Conservation (phyloP, 2,329 filamentous ascomycete species). For the Alternaria tenuissima region DNA sequence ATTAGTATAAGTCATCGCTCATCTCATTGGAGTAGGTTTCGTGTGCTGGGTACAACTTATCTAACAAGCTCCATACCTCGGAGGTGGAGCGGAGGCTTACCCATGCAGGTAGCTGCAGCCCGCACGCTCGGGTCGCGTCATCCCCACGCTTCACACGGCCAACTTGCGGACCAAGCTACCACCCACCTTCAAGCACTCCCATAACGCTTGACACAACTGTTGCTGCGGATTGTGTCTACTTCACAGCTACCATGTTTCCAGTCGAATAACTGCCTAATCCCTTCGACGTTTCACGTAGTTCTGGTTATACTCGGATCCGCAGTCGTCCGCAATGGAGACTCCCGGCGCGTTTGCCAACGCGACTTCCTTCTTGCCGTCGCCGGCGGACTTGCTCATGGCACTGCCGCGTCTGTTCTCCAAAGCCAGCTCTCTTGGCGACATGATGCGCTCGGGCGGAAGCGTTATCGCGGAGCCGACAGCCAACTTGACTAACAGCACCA, state of each 20-base stretch:
- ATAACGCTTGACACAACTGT: neutral
- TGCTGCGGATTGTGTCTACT: neutral
- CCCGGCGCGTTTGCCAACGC: conserved; percentile 41
- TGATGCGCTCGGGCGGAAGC: conserved; percentile 64
- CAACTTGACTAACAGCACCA: conserved; percentile 52
- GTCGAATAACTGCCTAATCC: neutral
- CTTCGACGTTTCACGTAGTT: neutral
- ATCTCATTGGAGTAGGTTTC: neutral
- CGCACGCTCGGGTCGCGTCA: conserved; percentile 14
- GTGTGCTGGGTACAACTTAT: neutral
- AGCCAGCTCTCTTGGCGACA: conserved; percentile 70
- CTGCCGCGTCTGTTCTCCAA: conserved; percentile 75
- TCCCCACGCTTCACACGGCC: conserved; percentile 15
- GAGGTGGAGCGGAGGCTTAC: conserved; percentile 10
- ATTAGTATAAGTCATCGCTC: neutral
- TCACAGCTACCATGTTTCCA: conserved; percentile 9
- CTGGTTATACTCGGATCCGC: conserved; percentile 19
- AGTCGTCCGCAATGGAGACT: conserved; percentile 32
- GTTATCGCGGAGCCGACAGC: conserved; percentile 68
- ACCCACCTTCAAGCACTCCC: neutral
- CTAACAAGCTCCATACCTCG: neutral
- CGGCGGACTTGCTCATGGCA: conserved; percentile 73
- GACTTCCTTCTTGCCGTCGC: conserved; percentile 61
- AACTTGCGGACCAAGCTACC: conserved; percentile 12
- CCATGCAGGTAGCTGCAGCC: conserved; percentile 1